Base-by-base conservation (phyloP, 495 filamentous ascomycete genomes). In the Staphylotrichum longicolle region DNA sequence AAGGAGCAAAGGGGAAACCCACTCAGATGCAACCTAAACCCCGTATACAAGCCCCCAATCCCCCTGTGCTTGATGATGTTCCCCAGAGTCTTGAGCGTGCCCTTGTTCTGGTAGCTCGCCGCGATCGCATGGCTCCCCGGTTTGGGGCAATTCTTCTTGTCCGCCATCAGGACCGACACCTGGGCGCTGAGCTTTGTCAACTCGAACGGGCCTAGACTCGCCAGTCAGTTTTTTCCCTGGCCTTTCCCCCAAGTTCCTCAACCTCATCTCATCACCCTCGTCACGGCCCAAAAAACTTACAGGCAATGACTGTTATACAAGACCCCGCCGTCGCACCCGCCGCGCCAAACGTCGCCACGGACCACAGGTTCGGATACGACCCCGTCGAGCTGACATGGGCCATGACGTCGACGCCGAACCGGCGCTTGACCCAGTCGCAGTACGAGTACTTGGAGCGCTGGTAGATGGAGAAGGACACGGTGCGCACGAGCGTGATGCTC, bases 401-500 rank as follows among this genome's bases (percentile, higher is more conserved):
- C 64, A 92, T 78, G 20, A 91, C 90, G 46, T 89, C 87, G 50
- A 81, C 77, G 32, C 88, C 90, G 49, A 87, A 86, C 57, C 85
- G 75, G 40, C 65, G 68, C 66, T 83, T 81, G 68, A 90, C 80
- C 81, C 81, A 86, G 64, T 80, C 78, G 58, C 89, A 86, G 66
- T 93, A 88, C 10, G 77, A 74, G 72, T 91, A 85, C 75, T 96
- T 96, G 44, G 90, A 87, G 42, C 81, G 82, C 72, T 91, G 90
- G 77, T 97, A 97, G 57, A 93, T 88, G 40, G 91, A 93, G 70
- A 97, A 96, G n/a, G 90, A 94, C 54, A 96, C 82, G 20, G 93
- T 94, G 41, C 93, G 86, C 57, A 96, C 92, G 52, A 91, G 81
- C 8, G 93, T 96, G 53, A 97, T 89, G 77, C 90, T 94, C 20